phyloP scores from a whole-genome alignment of 2,329 filamentous ascomycete species.

The Lojkania enalia region DNA sequence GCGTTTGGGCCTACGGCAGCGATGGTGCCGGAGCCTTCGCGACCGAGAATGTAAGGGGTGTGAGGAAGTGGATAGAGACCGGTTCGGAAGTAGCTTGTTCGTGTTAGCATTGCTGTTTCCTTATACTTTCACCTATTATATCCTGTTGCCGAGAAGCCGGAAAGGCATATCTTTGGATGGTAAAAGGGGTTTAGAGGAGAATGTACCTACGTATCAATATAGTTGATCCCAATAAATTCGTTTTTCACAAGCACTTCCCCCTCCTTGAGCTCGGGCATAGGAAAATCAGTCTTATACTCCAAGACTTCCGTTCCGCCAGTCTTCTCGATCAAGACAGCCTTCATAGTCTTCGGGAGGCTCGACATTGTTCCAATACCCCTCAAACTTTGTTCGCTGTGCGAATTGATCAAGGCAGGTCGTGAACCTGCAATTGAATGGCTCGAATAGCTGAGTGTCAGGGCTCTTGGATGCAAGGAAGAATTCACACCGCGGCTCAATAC shows the following conservation, averaged over 20 bases:
- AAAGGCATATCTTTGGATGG: too few species aligned
- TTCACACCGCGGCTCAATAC: too few species aligned
- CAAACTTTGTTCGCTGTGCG: background rate
- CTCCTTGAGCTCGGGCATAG: conserved; percentile 69
- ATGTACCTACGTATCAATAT: conserved; percentile 77
- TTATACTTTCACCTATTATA: too few species aligned
- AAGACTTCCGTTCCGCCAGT: conserved; percentile 73
- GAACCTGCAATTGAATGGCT: background rate
- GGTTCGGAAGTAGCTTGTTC: conserved; percentile 73
- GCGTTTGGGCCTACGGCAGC: conserved; percentile 61
- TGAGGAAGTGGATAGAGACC: conserved; percentile 73
- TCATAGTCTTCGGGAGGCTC: conserved; percentile 68
- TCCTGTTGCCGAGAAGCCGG: too few species aligned
- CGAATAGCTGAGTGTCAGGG: too few species aligned
- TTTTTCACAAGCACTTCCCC: conserved; percentile 81
- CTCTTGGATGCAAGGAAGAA: too few species aligned
- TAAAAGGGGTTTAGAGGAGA: too few species aligned
- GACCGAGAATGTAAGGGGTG: conserved; percentile 76
- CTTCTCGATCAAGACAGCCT: conserved; percentile 71
- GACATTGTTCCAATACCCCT: conserved; percentile 44
- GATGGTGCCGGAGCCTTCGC: conserved; percentile 75
- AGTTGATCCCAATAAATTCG: conserved; percentile 80
- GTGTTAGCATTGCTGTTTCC: too few species aligned
- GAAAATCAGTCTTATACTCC: conserved; percentile 69
- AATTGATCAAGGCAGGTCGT: background rate